phyloP scores from a whole-genome alignment of 305 asterid species.

The Fraxinus sp. region DNA sequence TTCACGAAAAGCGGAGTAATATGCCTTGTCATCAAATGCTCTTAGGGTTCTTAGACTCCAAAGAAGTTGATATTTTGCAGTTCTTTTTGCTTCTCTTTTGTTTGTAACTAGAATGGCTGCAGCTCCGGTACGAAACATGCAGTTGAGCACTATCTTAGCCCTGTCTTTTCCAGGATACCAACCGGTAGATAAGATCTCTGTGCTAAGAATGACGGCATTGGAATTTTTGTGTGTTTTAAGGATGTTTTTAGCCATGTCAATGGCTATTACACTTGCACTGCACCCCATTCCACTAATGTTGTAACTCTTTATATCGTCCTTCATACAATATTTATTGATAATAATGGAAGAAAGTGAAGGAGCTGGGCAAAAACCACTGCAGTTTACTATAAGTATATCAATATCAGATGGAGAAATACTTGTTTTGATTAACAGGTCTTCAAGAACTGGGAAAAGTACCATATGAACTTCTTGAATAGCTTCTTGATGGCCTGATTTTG shows the following conservation, averaged over 20 bases:
- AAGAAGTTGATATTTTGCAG: constrained; percentile 46
- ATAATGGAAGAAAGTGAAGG: constrained; percentile 71
- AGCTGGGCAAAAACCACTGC: constrained; percentile 79
- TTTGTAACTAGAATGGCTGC: constrained; percentile 63
- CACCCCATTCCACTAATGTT: constrained; percentile 83
- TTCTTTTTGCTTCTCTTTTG: constrained; percentile 33
- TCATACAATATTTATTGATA: constrained; percentile 42
- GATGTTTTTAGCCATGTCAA: constrained; percentile 59
- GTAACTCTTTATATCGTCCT: constrained; percentile 62
- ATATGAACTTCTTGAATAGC: constrained; percentile 51
- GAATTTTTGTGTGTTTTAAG: constrained; percentile 39
- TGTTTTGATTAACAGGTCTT: constrained; percentile 51
- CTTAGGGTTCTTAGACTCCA: constrained; percentile 54
- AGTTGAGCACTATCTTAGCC: constrained; percentile 60
- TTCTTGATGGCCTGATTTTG: constrained; percentile 54
- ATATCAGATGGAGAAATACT: constrained; percentile 36
- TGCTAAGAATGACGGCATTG: constrained; percentile 68
- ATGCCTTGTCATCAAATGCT: constrained; percentile 63
- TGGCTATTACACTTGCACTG: constrained; percentile 71
- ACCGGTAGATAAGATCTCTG: constrained; percentile 75
- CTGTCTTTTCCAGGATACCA: constrained; percentile 73
- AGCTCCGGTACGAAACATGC: constrained; percentile 71
- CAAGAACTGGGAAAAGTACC: constrained; percentile 57
- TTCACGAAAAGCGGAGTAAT: constrained; percentile 57
- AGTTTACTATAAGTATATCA: constrained; percentile 68